Evolutionary conservation across 2,329 filamentous ascomycete genomes (phyloP), one percentile per base, ranked within the genome.

Genomic region (Nemania abortiva): DNA sequence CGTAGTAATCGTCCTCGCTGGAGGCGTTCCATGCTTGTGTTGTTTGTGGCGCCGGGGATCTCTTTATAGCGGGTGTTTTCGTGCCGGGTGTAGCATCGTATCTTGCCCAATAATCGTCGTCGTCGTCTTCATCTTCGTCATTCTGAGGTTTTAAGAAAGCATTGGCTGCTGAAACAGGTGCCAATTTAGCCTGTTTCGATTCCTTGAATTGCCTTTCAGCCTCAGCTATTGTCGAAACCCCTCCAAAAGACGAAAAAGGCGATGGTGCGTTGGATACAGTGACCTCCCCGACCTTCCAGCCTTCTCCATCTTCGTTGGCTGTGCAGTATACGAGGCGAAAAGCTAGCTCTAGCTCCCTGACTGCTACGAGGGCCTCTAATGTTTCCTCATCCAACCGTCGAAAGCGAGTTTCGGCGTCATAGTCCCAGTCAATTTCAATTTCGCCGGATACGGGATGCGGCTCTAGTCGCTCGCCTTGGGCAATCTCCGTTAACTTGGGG

Each of bases 401-500:
- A 81, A 90, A 95, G 62, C 87, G 85, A 31, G 85, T 84, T 68
- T 88, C 84, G 7, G 88, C 86, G 65, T 93, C 91, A 65, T 84
- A 85, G 74, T 89, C 86, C 85, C 87, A 89, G 78, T 92, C 90
- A 22, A 95, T 81, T 81, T 95, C 92, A 63, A 95, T 88, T 79
- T 95, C 92, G 63, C 92, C 92, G 2, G 91, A 94, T 4, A 91
- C 89, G 2, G 93, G 93, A 75, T 96, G 93, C n/a, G 92, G 91
- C 78, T 95, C 91, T 37, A 95, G 83, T 54, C 86, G 82, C 62
- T 92, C 88, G 65, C 86, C 85, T 73, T 86, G 85, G 37, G 89
- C 89, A 15, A 91, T 82, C 66, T 88, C 83, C n/a, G 86, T 84
- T 20, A 95, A 84, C 72, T 84, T 86, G 52, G 87, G 82, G 2